Evolutionary conservation across 192 early-diverging fungal species (phyloP), one percentile per base, ranked within the genome.

Genomic region (Bifiguratus adelaidae): DNA sequence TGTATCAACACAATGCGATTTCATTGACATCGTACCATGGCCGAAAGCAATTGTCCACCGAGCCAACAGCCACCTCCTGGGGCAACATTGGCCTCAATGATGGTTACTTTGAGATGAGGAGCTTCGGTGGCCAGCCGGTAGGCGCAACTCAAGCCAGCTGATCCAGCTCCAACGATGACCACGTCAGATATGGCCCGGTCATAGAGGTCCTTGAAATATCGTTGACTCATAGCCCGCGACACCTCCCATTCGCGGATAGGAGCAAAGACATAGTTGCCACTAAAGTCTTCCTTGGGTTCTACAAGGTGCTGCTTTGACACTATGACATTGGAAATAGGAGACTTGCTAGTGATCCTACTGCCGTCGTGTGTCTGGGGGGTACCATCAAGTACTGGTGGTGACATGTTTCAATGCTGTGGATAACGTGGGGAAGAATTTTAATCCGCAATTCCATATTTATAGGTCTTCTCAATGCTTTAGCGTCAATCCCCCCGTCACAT

Each of bases 61-160:
- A 84, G 60, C 82, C 82, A 84, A 32, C 77, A 77, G 37, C 82
- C 82, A 50, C 82, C 81, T 22, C 82, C 82, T 26, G 82, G 82
- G 2, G 78, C 67, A 45, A 84, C 82, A 32, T 67, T 74, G 19
- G 71, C 61, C 64, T 84, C 82, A 47, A 84, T 74, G 46, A 84
- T 73, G n/a, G 82, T 71, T 19, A 84, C 71, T 63, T 78, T 73
- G 53, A 84, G 50, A 30, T 69, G 47, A 21, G 78, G 82, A 59
- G 70, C 68, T 63, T 79, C 80, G 61, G 69, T 67, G 16, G 55
- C 37, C 18, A 84, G 55, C 40, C 73, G 71, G 65, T 71, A 84
- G 12, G 82, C 82, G 27, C 77, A 80, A 49, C 69, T 75, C 44
- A 84, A 63, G 41, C 82, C 81, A 43, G 80, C 80, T 22, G 77